Base-by-base conservation (phyloP, 31 red algal genomes). In the Asparagopsis taxiformis region DNA sequence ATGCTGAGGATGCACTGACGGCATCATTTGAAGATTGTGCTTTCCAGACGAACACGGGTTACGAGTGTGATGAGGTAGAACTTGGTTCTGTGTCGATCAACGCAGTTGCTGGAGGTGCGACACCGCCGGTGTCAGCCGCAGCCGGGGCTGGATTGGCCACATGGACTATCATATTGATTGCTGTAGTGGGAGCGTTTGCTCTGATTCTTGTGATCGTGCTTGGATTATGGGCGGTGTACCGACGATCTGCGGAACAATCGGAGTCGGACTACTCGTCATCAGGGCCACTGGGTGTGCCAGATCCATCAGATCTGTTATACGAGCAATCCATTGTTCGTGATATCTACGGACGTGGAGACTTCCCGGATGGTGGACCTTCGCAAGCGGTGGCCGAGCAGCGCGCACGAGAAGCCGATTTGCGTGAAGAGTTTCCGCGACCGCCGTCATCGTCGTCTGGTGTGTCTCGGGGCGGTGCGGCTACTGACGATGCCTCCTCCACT, bases 291-390 rank as follows among this genome's bases (percentile, higher is more conserved):
- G 74, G 74, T 29, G 85, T 89, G 49, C 85, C 85, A 37, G 75
- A 80, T 37, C 85, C 85, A 11, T 77, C 67, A 11, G 74, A 89
- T 46, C 34, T 80, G 67, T 37, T 89, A 75, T 89, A 89, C 85
- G 68, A 89, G 32, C 72, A 89, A 67, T 59, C 74, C 55, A 78
- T 89, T 64, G 85, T 89, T 15, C 85, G 85, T 65, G 85, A 89
- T 51, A 79, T 80, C 46, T 89, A 89, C 67, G 85, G 85, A 2
- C 55, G 85, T 31, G 72, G 72, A 28, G 73, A 89, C 68, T 86
- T 86, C 25, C 62, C 66, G n/a, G 85, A 76, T 32, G 84, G 65
- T 5, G 71, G 71, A 1, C 84, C 84, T 41, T 77, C 84, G 17
- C 59, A 32, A 46, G 84, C 72, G 13, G 62, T 64, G 31, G 84